Percentiles rank a stretch among this genome's conserved stretches.
phyloP scores from a whole-genome alignment of 306 rosid genomes.

The Pueraria montana region DNA sequence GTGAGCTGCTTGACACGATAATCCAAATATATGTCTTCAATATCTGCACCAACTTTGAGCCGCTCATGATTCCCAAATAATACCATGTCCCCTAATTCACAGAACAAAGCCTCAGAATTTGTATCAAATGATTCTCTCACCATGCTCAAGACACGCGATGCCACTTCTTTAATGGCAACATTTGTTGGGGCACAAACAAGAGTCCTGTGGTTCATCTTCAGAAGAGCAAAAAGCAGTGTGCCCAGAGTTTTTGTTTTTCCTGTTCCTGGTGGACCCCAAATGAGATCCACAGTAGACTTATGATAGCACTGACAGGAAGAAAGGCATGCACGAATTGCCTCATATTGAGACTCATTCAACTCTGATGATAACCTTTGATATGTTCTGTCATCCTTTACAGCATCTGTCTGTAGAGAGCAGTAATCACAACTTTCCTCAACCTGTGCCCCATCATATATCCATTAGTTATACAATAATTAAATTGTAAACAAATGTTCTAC shows the following conservation, averaged over 20 bases:
- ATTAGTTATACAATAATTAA: slow-evolving; percentile 2
- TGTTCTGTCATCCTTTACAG: not conserved
- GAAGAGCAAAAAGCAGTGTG: slow-evolving; percentile 58
- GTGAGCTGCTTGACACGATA: no score
- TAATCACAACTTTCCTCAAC: slow-evolving; percentile 48
- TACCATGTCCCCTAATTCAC: slow-evolving; percentile 66
- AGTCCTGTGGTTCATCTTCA: slow-evolving; percentile 57
- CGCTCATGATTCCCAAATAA: no score
- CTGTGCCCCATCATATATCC: slow-evolving; percentile 48
- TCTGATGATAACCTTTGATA: no score
- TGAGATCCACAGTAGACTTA: slow-evolving; percentile 61
- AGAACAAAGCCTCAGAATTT: slow-evolving; percentile 45
- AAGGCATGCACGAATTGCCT: slow-evolving; percentile 65
- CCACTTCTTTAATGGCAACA: slow-evolving; percentile 75
- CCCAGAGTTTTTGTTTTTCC: slow-evolving; percentile 78
- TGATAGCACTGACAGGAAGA: slow-evolving; percentile 47
- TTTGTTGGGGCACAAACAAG: slow-evolving; percentile 86
- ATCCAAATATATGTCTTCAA: no score
- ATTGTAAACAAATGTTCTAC: not conserved
- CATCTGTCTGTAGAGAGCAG: slow-evolving; percentile 22
- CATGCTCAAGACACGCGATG: slow-evolving; percentile 62
- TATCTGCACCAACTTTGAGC: no score
- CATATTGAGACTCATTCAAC: no score
- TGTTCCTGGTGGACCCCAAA: slow-evolving; percentile 93
- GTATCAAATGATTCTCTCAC: slow-evolving; percentile 51